Evolutionary conservation across 768 basidiomycete genomes (phyloP), one percentile per base, ranked within the genome.

Genomic region (Mycena chlorophos): DNA sequence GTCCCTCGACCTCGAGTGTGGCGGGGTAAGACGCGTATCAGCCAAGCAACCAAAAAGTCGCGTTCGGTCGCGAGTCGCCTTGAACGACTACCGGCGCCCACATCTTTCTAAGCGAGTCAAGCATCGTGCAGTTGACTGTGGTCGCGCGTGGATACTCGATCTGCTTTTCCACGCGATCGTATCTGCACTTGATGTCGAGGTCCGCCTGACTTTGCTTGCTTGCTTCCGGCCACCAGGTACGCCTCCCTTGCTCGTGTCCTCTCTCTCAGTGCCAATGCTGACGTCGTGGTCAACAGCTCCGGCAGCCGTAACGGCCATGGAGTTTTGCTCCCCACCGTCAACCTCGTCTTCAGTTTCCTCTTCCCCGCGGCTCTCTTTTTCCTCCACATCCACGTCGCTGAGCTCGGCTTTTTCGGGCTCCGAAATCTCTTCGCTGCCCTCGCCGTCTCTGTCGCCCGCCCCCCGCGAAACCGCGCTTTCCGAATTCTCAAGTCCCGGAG

Each of bases 331-430:
- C n/a, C 56, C 61, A 16, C 55, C 64, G 16, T 61, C 65, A 45
- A 51, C 65, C 5, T 55, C 65, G 13, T 56, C 60, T 6, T 62
- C 60, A 14, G 40, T 58, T 3, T 52, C 56, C 19, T 62, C 60
- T n/a, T 62, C 60, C 4, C 60, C 60, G 12, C 53, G 56, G 49
- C 60, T 62, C 26, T 62, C 60, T 1, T 45, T 20, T 22, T 56
- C 58, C 60, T 62, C 60, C 30, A 62, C 60, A n/a, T 62, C 60
- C 1, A 62, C 60, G 16, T 62, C 60, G 8, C 56, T 62, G 19
- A 54, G 56, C 4, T 62, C 60, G 14, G 54, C 60, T 5, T 62
- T 55, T 42, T 62, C 60, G 10, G 54, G 60, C 13, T 62, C 60
- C 25, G 60, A 62, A 5, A 45, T 62, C 13, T 62, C 56, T 1